These are phyloP conservation scores for Pichia sp. DNA, from an alignment of 1,139 yeast species.

Conservation along the genomic window DNA sequence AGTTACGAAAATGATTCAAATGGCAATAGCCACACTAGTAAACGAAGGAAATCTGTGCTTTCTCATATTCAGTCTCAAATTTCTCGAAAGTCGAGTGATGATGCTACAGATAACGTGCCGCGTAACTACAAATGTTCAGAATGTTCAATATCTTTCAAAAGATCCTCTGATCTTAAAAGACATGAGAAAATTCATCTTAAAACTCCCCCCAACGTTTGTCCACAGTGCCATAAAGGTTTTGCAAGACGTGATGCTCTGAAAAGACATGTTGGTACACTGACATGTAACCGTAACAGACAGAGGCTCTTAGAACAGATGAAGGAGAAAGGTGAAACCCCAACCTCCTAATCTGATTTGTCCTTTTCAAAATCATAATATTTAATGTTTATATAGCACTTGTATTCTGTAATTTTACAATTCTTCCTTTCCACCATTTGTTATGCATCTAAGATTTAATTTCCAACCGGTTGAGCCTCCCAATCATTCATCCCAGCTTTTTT, in stretches of 20 bases:
- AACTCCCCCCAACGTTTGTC: constrained; percentile 63
- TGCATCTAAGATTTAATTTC: no score
- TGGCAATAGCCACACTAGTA: no score
- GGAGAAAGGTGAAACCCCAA: background rate
- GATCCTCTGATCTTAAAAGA: constrained; percentile 58
- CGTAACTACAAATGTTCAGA: constrained; percentile 35
- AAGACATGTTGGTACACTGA: constrained; percentile 63
- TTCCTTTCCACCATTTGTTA: no score
- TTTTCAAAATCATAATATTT: background rate
- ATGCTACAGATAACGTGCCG: constrained; percentile 12
- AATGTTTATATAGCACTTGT: background rate
- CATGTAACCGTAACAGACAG: constrained; percentile 64
- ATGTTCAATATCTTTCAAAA: constrained; percentile 51
- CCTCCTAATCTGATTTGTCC: no score
- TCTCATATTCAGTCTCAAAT: no score
- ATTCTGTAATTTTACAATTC: no score
- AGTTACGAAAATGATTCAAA: background rate
- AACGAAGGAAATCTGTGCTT: no score
- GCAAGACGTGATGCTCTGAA: constrained; percentile 76
- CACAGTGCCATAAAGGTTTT: constrained; percentile 70
- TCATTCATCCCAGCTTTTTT: no score
- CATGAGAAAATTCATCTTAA: constrained; percentile 42
- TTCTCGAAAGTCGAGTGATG: no score
- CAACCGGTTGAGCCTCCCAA: no score
- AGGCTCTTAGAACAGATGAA: constrained; percentile 27